Evolutionary conservation across 2,329 filamentous ascomycete genomes (phyloP).

Genomic region (Fusarium denticulatum): DNA sequence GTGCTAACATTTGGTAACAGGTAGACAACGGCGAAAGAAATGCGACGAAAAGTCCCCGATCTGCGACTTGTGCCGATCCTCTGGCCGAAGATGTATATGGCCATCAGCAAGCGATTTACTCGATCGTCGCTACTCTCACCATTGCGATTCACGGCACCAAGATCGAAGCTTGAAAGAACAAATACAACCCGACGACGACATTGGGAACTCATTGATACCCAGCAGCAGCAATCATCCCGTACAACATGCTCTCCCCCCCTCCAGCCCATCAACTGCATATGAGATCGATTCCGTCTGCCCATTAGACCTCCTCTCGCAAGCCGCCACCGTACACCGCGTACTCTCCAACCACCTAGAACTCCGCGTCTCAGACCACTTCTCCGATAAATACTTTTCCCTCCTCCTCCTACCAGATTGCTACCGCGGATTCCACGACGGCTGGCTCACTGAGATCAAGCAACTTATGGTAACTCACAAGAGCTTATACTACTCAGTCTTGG

Average conservation of each 20-base stretch:
- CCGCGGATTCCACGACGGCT: constrained; percentile 43
- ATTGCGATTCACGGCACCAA: constrained; percentile 13
- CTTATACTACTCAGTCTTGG: constrained; percentile 45
- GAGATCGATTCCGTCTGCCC: not conserved
- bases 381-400: constrained; percentile 32
- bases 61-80: constrained; percentile 10
- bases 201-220: not conserved
- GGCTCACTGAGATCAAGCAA: constrained; percentile 44
- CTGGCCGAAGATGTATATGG: constrained; percentile 19
- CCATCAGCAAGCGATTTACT: constrained; percentile 19
- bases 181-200: not conserved
- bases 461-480: constrained; percentile 42
- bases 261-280: no score
- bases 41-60: constrained; percentile 27
- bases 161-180: not conserved
- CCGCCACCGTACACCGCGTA: constrained; percentile 1
- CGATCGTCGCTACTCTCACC: constrained; percentile 24
- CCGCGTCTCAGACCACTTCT: constrained; percentile 32
- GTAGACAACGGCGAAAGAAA: constrained; percentile 32
- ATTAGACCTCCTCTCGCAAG: constrained; percentile 2
- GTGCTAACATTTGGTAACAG: not conserved
- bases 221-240: no score
- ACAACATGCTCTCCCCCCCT: accelerated
- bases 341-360: constrained; percentile 25
- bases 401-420: constrained; percentile 45